Evolutionary conservation across 2,329 filamentous ascomycete genomes (phyloP).

Genomic region (Cercospora sojina): DNA sequence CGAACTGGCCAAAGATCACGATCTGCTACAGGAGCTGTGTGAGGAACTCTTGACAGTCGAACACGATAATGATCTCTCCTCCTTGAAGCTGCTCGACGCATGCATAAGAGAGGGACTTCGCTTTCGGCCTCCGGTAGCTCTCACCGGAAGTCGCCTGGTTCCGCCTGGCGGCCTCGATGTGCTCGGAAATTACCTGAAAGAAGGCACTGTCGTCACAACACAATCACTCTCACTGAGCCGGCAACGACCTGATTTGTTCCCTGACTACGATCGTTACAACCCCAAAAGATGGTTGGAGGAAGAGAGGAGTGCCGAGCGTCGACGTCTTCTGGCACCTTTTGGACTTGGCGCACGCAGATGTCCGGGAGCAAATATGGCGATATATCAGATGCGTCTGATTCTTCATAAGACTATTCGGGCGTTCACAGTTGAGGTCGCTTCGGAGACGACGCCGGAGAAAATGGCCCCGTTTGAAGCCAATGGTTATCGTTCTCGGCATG

Average conservation of each 20-base stretch:
- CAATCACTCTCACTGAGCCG: background rate
- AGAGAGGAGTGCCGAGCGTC: background rate
- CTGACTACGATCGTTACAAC: background rate
- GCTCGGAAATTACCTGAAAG: background rate
- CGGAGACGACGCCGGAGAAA: background rate
- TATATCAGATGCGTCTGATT: slow-evolving; percentile 10
- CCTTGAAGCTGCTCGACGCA: background rate
- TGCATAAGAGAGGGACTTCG: background rate
- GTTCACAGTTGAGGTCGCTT: background rate
- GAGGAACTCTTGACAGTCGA: background rate
- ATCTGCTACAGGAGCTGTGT: background rate
- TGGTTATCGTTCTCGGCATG: background rate
- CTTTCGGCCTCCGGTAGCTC: background rate
- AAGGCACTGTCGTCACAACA: background rate
- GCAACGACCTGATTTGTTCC: background rate
- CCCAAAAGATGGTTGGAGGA: background rate
- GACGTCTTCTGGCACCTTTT: background rate
- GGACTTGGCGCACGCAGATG: background rate
- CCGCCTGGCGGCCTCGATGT: background rate
- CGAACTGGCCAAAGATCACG: background rate
- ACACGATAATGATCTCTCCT: background rate
- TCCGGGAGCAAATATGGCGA: background rate
- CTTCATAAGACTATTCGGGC: slow-evolving; percentile 2
- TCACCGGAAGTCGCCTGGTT: background rate
- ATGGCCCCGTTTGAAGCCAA: background rate